Conservation (phyloP, 306 rosid genomes). For the Carpinus viminea region DNA sequence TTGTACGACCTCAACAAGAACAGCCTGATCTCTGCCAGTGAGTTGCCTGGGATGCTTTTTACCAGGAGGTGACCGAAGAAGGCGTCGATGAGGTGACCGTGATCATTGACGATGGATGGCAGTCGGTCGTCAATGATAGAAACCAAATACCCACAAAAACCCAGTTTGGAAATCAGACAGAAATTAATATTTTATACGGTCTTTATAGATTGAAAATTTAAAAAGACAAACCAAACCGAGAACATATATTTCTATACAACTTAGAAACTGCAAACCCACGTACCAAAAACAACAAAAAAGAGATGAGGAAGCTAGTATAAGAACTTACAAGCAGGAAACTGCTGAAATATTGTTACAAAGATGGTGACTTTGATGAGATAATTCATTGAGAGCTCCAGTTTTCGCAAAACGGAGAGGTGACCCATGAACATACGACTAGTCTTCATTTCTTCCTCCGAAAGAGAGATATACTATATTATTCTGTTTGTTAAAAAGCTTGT, state of each 20-base stretch:
- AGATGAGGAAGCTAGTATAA: slow-evolving; percentile 2
- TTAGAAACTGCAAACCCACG: slow-evolving; percentile 23
- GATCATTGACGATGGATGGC: no score
- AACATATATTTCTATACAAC: slow-evolving; percentile 25
- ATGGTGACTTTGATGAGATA: slow-evolving; percentile 40
- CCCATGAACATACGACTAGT: slow-evolving; percentile 11
- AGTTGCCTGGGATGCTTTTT: no score
- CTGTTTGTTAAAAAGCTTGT: no score
- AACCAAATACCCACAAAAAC: slow-evolving; percentile 9
- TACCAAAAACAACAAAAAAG: slow-evolving; percentile 19
- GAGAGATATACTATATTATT: background rate
- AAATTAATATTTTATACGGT: slow-evolving; percentile 5
- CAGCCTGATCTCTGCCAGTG: no score
- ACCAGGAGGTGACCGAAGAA: no score
- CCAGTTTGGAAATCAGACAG: slow-evolving; percentile 28
- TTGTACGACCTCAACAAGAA: no score
- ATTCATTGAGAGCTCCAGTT: slow-evolving; percentile 21
- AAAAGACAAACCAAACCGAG: slow-evolving; percentile 30
- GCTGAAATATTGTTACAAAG: slow-evolving; percentile 25
- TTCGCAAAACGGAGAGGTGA: slow-evolving; percentile 16
- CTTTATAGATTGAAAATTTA: background rate
- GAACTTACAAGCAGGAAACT: slow-evolving; percentile 44
- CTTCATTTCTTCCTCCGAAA: slow-evolving; percentile 3
- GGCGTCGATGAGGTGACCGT: no score
- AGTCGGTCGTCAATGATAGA: background rate